phyloP scores from a whole-genome alignment of 192 early-diverging fungal species.

The Coemansia sp. region DNA sequence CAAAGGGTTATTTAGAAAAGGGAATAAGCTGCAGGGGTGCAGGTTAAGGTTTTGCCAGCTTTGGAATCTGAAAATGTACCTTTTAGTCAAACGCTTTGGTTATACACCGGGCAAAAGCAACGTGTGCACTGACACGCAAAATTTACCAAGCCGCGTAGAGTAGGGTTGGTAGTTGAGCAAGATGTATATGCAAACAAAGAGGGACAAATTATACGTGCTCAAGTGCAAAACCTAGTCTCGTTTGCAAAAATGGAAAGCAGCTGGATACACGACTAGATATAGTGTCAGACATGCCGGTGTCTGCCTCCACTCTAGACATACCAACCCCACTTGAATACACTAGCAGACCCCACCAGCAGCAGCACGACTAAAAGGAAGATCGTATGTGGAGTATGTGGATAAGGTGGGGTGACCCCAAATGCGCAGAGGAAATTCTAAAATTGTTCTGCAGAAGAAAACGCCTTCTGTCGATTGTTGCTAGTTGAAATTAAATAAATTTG shows the following conservation, averaged over 20 bases:
- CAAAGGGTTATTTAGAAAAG: neutral
- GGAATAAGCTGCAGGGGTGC: neutral
- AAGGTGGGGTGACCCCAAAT: neutral
- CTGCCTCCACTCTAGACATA: neutral
- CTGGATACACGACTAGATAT: neutral
- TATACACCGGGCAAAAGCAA: neutral
- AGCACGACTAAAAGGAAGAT: neutral
- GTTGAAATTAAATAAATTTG: conserved; percentile 11
- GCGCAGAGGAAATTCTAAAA: neutral
- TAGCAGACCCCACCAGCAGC: neutral
- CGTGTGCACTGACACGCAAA: neutral
- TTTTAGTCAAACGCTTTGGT: neutral
- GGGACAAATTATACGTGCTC: neutral
- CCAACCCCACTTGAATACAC: neutral
- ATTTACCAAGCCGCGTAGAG: too few species aligned
- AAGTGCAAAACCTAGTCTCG: neutral
- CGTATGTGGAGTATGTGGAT: neutral
- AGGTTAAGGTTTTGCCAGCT: conserved; percentile 1
- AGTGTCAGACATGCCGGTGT: neutral
- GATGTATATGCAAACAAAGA: neutral
- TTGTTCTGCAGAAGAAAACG: neutral
- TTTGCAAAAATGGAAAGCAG: neutral
- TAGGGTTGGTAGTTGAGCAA: neutral
- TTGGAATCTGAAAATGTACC: conserved; percentile 1
- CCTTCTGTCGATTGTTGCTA: neutral